Evolutionary conservation across 2,329 filamentous ascomycete genomes (phyloP).

Genomic region (Exutisphaerella laricina): DNA sequence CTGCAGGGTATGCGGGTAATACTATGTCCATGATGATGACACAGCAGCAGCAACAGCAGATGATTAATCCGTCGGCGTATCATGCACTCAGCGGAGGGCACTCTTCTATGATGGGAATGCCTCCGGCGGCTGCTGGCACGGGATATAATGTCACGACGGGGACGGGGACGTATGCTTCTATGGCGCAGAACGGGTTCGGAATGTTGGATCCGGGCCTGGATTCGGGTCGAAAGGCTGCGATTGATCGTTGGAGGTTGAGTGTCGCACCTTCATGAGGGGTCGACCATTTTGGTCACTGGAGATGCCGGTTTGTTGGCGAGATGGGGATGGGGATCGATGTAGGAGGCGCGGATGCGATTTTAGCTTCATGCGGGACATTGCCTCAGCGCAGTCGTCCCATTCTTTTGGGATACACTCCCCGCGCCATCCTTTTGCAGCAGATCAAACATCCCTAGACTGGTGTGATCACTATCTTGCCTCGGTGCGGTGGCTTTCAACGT

Average conservation of each 20-base stretch:
- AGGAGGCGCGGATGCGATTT: too few species aligned
- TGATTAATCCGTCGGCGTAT: slow-evolving; percentile 17
- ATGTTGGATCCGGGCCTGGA: slow-evolving; percentile 37
- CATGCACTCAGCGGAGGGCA: slow-evolving; percentile 14
- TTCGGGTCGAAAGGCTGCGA: slow-evolving; percentile 49
- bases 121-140: background rate
- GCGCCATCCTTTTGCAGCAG: too few species aligned
- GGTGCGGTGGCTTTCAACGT: too few species aligned
- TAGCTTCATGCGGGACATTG: too few species aligned
- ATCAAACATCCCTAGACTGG: too few species aligned
- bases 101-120: slow-evolving; percentile 8
- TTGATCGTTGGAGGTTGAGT: slow-evolving; percentile 55
- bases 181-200: slow-evolving; percentile 18
- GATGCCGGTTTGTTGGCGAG: too few species aligned
- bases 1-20: slow-evolving; percentile 17
- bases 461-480: too few species aligned
- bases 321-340: too few species aligned
- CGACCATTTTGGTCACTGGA: too few species aligned
- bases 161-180: slow-evolving; percentile 8
- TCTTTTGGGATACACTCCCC: too few species aligned
- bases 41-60: slow-evolving; percentile 12
- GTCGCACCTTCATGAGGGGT: slow-evolving; percentile 22
- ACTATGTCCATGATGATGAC: slow-evolving; percentile 8
- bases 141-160: slow-evolving; percentile 6
- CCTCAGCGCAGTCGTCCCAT: too few species aligned